These are phyloP conservation scores for Sicyos edulis DNA, from an alignment of 306 rosid genomes.

Conservation along the genomic window DNA sequence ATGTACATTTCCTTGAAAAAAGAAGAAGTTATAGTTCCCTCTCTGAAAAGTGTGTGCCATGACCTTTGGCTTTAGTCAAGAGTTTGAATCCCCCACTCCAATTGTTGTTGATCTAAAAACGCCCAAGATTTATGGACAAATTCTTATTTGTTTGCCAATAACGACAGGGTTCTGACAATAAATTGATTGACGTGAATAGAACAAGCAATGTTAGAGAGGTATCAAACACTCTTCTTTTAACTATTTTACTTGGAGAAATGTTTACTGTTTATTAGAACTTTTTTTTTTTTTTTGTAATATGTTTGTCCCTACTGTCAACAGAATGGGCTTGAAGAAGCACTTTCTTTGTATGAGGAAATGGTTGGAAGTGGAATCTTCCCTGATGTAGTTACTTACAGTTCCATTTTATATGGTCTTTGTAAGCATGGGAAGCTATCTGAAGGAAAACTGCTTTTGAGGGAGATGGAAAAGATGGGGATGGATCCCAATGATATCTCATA, in stretches of 20 bases:
- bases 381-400: slow-evolving; percentile 62
- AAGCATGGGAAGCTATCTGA: slow-evolving; percentile 59
- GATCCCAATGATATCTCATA: slow-evolving; percentile 65
- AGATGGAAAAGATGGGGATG: slow-evolving; percentile 68
- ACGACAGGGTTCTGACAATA: not conserved
- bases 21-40: too few relatives aligned
- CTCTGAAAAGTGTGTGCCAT: too few relatives aligned
- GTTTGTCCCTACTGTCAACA: slow-evolving; percentile 39
- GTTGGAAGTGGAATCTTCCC: slow-evolving; percentile 54
- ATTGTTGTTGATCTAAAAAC: too few relatives aligned
- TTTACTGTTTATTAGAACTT: slow-evolving; percentile 8
- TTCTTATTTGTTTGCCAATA: not conserved
- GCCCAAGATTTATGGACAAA: not conserved
- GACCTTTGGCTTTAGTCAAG: too few relatives aligned
- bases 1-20: too few relatives aligned
- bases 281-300: not conserved
- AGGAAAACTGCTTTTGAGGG: slow-evolving; percentile 54
- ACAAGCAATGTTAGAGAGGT: not conserved
- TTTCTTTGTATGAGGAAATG: slow-evolving; percentile 65
- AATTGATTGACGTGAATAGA: not conserved
- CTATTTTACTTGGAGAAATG: not conserved
- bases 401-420: slow-evolving; percentile 67
- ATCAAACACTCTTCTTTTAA: not conserved
- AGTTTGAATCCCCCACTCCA: too few relatives aligned
- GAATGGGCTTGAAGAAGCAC: slow-evolving; percentile 49